A percentile compares a stretch with the other conserved stretches of the same genome.
Conservation (phyloP, 129 eudicot species). For the Flaveria trinervia region DNA sequence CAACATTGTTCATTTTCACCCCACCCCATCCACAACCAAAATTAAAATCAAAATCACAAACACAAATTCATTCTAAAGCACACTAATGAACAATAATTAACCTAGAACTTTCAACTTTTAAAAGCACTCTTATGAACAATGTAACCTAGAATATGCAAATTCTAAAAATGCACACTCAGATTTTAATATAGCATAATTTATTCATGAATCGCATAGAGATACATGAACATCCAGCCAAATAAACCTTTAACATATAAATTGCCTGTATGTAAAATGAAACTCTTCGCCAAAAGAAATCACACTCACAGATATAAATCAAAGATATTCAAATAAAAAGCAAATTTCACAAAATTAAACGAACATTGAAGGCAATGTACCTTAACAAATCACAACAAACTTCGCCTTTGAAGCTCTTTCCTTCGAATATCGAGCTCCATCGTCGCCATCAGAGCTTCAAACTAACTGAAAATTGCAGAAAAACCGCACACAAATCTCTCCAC, state of each 20-base stretch:
- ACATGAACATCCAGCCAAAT: conserved; percentile 20
- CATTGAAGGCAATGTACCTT: conserved; percentile 33
- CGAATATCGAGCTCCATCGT: conserved; percentile 30
- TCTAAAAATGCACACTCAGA: conserved; percentile 6
- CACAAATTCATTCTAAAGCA: too few species aligned
- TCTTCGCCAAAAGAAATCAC: not conserved
- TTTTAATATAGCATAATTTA: not conserved
- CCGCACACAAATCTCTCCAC: not conserved
- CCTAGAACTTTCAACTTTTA: not conserved
- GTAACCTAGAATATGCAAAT: conserved; percentile 20
- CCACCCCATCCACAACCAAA: not conserved
- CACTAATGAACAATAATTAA: too few species aligned
- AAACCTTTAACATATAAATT: conserved; percentile 15
- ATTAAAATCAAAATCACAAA: too few species aligned
- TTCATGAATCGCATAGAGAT: conserved; percentile 9
- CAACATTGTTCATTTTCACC: conserved; percentile 4
- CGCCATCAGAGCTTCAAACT: conserved; percentile 30
- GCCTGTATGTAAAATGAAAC: conserved; percentile 15
- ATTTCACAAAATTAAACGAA: conserved; percentile 9
- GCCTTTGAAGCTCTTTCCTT: not conserved
- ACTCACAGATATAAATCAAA: not conserved
- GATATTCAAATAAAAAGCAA: conserved; percentile 10
- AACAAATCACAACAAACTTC: conserved; percentile 8
- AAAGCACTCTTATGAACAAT: not conserved
- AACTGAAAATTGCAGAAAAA: not conserved